Base-by-base conservation (phyloP, 1,139 yeast species). In the Zygoascus meyerae region DNA sequence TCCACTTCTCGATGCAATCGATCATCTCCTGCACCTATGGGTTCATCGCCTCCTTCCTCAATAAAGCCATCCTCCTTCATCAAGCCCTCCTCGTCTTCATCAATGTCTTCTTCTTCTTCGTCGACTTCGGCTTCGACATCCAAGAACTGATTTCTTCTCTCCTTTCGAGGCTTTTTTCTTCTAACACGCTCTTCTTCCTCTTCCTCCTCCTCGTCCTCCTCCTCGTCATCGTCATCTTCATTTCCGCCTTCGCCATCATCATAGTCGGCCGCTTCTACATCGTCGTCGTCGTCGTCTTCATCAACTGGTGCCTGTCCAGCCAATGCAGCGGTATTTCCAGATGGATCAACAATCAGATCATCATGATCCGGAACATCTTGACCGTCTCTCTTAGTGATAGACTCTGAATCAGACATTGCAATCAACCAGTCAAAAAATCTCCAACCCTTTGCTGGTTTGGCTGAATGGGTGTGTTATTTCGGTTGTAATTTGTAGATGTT, bases 101-200 rank as follows among this genome's bases (percentile, higher is more conserved):
- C 83, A 35, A 83, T 90, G 36, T 92, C 98, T 55, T 92, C 98
- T 50, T 92, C 98, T 57, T 92, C 98, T 52, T 92, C 97, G 65
- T 94, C 96, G 49, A 92, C 99, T 65, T 92, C 98, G 50, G 99
- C 99, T 73, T 92, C 98, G 48, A 92, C 95, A 84, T 92, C 99
- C 68, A 92, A 77, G 67, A 92, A 92, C 72, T 86, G 92, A 66
- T 92, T 92, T 59, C 89, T 81, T 74, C 65, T 81, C 75, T 68
- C 83, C 74, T 65, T 79, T 78, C 65, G 73, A 70, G 82, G 4
- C 75, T 86, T 12, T 71, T 87, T 32, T 75, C 95, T 2, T 74
- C 92, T 5, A 29, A 48, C 71, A 2, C 68, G 69, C 14, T 58
- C 63, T 41, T 55, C 64, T 7, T 54, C 55, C 5, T 48, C 58